A percentile compares a stretch with the other conserved stretches of the same genome.
Evolutionary conservation across 2,329 filamentous ascomycete species (phyloP).

Genomic region (Exophiala alcalophila): DNA sequence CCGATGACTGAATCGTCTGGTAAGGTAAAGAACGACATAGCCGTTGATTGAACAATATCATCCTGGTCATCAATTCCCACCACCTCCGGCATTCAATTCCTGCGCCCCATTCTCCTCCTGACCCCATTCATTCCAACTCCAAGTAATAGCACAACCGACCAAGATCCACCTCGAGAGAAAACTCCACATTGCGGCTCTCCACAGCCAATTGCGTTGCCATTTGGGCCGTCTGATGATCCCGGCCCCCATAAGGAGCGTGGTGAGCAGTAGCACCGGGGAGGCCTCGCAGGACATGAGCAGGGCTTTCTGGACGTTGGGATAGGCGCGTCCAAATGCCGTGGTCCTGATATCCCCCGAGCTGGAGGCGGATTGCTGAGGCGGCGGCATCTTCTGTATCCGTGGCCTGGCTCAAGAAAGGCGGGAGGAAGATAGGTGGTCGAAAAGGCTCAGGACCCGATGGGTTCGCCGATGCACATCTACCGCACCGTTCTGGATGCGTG

Average conservation of each 20-base stretch:
- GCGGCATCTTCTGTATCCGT: slow-evolving; percentile 18
- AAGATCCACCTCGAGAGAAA: slow-evolving; percentile 23
- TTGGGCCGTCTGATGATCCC: slow-evolving; percentile 18
- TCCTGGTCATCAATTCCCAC: no score
- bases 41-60: no score
- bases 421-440: no score
- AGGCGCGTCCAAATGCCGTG: slow-evolving; percentile 21
- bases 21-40: no score
- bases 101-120: slow-evolving; percentile 1
- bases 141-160: slow-evolving; percentile 22
- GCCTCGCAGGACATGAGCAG: slow-evolving; percentile 15
- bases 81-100: no score
- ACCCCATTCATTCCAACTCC: slow-evolving; percentile 23
- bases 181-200: slow-evolving; percentile 18
- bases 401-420: no score
- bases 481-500: no score
- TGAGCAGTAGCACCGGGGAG: slow-evolving; percentile 17
- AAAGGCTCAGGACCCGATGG: no score
- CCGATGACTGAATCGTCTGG: no score
- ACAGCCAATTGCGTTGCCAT: slow-evolving; percentile 19
- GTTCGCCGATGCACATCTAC: no score
- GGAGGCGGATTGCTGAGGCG: background rate
- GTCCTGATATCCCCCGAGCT: slow-evolving; percentile 1
- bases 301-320: slow-evolving; percentile 16
- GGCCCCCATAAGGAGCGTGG: slow-evolving; percentile 13